Percentiles rank a stretch among this genome's conserved stretches.
Conservation (phyloP, 2,329 filamentous ascomycete genomes). For the Geoglossum cookeanum region DNA sequence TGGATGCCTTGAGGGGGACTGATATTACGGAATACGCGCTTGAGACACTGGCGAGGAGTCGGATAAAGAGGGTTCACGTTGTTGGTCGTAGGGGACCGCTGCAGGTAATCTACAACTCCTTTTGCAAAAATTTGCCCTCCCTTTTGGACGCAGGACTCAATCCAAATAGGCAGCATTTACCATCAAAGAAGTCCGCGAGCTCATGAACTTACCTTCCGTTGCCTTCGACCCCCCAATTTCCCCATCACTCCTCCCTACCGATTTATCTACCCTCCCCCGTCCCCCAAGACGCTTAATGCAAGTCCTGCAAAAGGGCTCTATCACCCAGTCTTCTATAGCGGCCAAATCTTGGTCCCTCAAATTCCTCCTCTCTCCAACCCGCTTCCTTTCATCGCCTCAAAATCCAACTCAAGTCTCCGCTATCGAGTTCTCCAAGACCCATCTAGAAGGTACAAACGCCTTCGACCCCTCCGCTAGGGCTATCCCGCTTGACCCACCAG, state of each 20-base stretch:
- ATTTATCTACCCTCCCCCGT: conserved; percentile 52
- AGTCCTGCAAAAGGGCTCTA: conserved; percentile 57
- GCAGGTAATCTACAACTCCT: conserved; percentile 36
- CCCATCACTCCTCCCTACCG: conserved; percentile 42
- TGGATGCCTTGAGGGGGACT: conserved; percentile 56
- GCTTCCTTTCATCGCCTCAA: conserved; percentile 36
- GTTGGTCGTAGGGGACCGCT: conserved; percentile 76
- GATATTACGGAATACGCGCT: conserved; percentile 81
- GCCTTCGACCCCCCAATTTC: conserved; percentile 49
- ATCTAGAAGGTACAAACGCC: conserved; percentile 15
- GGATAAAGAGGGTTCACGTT: conserved; percentile 62
- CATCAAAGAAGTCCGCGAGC: conserved; percentile 80
- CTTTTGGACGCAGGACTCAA: neutral
- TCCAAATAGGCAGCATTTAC: conserved; percentile 64
- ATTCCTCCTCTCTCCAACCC: conserved; percentile 62
- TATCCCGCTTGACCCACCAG: conserved; percentile 29
- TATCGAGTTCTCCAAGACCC: conserved; percentile 47
- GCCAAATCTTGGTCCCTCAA: conserved; percentile 64
- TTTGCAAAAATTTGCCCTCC: neutral
- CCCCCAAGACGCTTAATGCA: conserved; percentile 62
- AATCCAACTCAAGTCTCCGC: conserved; percentile 35
- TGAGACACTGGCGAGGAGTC: conserved; percentile 50
- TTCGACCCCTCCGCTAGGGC: conserved; percentile 29
- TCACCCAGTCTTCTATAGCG: conserved; percentile 27
- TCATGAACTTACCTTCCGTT: conserved; percentile 57